Base-by-base conservation (phyloP, 2,329 filamentous ascomycete species). In the Diaporthe sp. region DNA sequence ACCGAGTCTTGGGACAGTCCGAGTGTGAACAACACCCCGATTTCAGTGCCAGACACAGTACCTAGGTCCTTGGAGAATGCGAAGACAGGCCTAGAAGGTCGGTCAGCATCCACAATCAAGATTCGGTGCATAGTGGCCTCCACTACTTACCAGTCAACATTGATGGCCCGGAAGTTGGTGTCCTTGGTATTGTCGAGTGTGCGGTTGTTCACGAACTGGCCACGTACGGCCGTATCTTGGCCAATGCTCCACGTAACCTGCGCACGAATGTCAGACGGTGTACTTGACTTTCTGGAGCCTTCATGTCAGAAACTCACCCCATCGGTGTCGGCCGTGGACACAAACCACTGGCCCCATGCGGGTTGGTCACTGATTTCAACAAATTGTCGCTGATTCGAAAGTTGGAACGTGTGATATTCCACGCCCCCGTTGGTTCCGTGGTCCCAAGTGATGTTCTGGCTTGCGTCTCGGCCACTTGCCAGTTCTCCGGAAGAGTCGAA, bases 271-370 rank as follows among this genome's bases (percentile, higher is more conserved):
- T 75, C 44, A 79, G 74, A 81, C 75, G 81, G 77, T 39, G 13
- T n/a, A 9, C 19, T 37, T 13, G 25, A 39, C 8, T 22, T 44
- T 31, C 39, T 39, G 65, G 34, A 44, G 25, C 34, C 13, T n/a
- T 39, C 57, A 19, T 15, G 13, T 15, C 46, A 12, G 4, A 13
- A 51, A 83, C 85, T 81, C 82, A 87, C 85, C 34, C 87, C 88
- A 28, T 83, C 81, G 19, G 87, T 82, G 72, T 88, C 86, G 37
- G 91, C 90, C 4, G 91, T 95, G 17, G 93, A 92, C 82, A 95
- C 95, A 83, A 94, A 92, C 85, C 96, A 90, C 70, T 90, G 92
- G 2, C 95, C 95, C 95, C 95, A 98, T 85, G 95, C 93, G 0
- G 94, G 90, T 78, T 93, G 92, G 80, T 97, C 93, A 55, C 85